A percentile compares a stretch with the other conserved stretches of the same genome.
phyloP scores from a whole-genome alignment of 1,284 basidiomycete genomes.

The Ceratobasidium theobromae region DNA sequence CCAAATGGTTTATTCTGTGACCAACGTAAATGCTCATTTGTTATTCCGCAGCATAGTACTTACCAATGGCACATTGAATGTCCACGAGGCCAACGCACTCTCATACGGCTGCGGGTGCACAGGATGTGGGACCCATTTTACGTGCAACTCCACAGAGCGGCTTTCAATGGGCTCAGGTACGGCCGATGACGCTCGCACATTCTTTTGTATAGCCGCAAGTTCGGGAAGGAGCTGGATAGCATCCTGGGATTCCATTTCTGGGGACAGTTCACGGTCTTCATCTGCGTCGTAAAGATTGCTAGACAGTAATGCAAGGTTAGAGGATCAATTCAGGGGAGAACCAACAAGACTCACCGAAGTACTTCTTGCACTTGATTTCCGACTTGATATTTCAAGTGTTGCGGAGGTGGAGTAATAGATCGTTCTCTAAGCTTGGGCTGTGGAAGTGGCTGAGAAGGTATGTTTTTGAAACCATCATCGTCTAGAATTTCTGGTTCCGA shows the following conservation, averaged over 20 bases:
- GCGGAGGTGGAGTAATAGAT: slow-evolving; percentile 26
- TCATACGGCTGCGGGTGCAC: slow-evolving; percentile 5
- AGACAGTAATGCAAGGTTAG: background rate
- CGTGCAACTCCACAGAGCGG: background rate
- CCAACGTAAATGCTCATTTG: background rate
- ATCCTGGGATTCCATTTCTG: slow-evolving; percentile 21
- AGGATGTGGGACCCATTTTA: slow-evolving; percentile 27
- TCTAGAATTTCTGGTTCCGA: slow-evolving; percentile 25
- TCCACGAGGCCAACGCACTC: background rate
- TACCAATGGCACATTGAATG: slow-evolving; percentile 21
- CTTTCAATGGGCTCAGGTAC: slow-evolving; percentile 4
- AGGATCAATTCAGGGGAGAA: background rate
- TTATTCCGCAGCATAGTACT: background rate
- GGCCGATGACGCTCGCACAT: slow-evolving; percentile 17
- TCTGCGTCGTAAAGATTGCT: slow-evolving; percentile 21
- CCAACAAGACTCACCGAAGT: background rate
- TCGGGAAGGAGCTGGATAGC: slow-evolving; percentile 21
- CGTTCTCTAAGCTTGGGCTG: slow-evolving; percentile 25
- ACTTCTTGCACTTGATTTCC: slow-evolving; percentile 12
- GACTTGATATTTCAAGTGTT: slow-evolving; percentile 10
- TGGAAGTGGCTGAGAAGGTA: slow-evolving; percentile 10
- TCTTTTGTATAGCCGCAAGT: slow-evolving; percentile 28
- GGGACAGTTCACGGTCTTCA: slow-evolving; percentile 15
- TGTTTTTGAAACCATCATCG: background rate
- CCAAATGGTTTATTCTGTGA: slow-evolving; percentile 27